phyloP scores from a whole-genome alignment of 352 stramenopile species.

The Pilasporangium apinafurcum region DNA sequence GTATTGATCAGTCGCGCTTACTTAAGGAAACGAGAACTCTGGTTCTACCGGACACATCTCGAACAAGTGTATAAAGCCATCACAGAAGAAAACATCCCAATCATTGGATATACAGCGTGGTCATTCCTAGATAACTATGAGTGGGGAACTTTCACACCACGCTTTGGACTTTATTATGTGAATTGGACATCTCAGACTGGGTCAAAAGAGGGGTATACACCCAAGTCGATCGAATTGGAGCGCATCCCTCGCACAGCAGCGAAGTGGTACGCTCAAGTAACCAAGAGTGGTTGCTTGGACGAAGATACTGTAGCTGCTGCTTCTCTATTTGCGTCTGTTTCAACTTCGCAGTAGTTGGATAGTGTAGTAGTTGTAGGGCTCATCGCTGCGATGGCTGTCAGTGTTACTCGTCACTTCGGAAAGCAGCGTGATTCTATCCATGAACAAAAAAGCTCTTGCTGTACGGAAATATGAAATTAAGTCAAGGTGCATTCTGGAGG shows the following conservation, averaged over 20 bases:
- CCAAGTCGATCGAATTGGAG: conserved; percentile 28
- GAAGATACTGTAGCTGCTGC: too few relatives aligned
- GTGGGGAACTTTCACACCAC: conserved; percentile 62
- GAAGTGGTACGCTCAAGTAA: too few relatives aligned
- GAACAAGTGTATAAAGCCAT: conserved; percentile 44
- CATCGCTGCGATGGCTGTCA: too few relatives aligned
- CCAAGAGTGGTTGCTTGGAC: too few relatives aligned
- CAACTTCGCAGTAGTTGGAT: too few relatives aligned
- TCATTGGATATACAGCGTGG: conserved; percentile 92
- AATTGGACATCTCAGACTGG: conserved; percentile 35
- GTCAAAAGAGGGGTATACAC: conserved; percentile 35
- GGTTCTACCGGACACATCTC: conserved; percentile 54
- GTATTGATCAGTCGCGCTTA: conserved; percentile 48
- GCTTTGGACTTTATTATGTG: conserved; percentile 65
- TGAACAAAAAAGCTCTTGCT: too few relatives aligned
- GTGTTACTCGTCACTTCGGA: too few relatives aligned
- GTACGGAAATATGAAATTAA: too few relatives aligned
- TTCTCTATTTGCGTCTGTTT: too few relatives aligned
- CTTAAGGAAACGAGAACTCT: conserved; percentile 54
- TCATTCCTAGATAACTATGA: conserved; percentile 91
- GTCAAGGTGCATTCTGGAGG: too few relatives aligned
- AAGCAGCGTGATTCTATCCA: too few relatives aligned
- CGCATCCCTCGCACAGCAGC: not conserved
- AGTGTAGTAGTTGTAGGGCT: too few relatives aligned
- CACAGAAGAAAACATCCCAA: conserved; percentile 35